phyloP scores from a whole-genome alignment of 1,139 yeast genomes.

The Ogataea hybrid region DNA sequence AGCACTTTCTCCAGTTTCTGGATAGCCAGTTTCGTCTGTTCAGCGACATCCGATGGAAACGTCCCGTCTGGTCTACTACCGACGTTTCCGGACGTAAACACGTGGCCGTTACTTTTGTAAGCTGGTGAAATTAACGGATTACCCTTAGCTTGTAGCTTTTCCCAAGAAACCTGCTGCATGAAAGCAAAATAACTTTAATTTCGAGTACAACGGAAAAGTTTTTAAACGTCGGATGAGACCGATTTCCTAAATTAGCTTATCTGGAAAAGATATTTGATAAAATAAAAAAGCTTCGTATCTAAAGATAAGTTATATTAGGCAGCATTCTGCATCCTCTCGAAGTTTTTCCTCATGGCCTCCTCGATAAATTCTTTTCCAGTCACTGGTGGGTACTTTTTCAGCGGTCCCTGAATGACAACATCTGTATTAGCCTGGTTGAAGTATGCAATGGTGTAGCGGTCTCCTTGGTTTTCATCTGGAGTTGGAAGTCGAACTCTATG shows the following conservation, averaged over 20 bases:
- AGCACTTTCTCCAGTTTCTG: conserved; percentile 44
- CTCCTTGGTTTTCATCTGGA: conserved; percentile 27
- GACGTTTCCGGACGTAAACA: conserved; percentile 42
- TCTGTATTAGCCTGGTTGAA: conserved; percentile 36
- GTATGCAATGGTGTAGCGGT: conserved; percentile 32
- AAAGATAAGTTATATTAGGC: too few relatives aligned
- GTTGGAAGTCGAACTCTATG: conserved; percentile 33
- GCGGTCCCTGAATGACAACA: conserved; percentile 33
- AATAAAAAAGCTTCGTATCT: too few relatives aligned
- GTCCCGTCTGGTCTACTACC: conserved; percentile 38
- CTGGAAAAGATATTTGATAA: too few relatives aligned
- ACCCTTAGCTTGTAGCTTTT: conserved; percentile 25
- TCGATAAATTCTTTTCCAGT: conserved; percentile 34
- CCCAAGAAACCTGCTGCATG: conserved; percentile 25
- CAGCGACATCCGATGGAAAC: conserved; percentile 39
- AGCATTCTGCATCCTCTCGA: conserved; percentile 10
- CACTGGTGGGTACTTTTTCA: conserved; percentile 29
- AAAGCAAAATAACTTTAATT: not conserved
- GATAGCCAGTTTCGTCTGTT: conserved; percentile 45
- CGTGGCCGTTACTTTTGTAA: conserved; percentile 45
- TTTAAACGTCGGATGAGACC: too few relatives aligned
- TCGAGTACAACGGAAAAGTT: too few relatives aligned
- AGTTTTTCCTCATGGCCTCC: conserved; percentile 33
- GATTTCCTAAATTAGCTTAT: too few relatives aligned
- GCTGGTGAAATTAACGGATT: conserved; percentile 45